phyloP scores from a whole-genome alignment of 1,139 yeast species.

The Candida sanyaensis region DNA sequence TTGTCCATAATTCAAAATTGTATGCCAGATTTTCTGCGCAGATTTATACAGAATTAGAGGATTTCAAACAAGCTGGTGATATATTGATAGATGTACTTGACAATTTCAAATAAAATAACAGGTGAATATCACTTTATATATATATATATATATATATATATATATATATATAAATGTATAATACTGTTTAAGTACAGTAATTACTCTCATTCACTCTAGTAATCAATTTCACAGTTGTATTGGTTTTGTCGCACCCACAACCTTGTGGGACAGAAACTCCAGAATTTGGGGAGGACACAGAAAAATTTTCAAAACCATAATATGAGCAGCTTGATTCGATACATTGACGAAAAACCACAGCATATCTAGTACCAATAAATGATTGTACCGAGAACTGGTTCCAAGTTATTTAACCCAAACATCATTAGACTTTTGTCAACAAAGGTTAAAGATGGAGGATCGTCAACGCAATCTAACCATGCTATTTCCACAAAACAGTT shows the following conservation, averaged over 20 bases:
- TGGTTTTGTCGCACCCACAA: too few relatives aligned
- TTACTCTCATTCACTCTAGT: too few relatives aligned
- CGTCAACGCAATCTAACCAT: constrained; percentile 45
- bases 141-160: too few relatives aligned
- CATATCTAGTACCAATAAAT: background rate
- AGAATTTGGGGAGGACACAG: too few relatives aligned
- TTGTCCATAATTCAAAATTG: constrained; percentile 39
- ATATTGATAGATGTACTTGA: constrained; percentile 16
- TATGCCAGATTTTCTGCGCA: constrained; percentile 61
- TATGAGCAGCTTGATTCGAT: too few relatives aligned
- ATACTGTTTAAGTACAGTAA: too few relatives aligned
- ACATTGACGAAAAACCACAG: background rate
- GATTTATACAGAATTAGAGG: constrained; percentile 56
- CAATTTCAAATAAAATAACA: background rate
- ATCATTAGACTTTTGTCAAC: constrained; percentile 3
- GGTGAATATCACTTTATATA: too few relatives aligned
- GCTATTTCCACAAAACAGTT: constrained; percentile 64
- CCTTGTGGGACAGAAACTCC: too few relatives aligned
- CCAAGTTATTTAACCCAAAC: background rate
- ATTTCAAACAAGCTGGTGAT: constrained; percentile 48
- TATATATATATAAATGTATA: too few relatives aligned
- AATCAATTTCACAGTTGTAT: too few relatives aligned
- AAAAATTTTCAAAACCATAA: too few relatives aligned
- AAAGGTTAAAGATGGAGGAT: constrained; percentile 13
- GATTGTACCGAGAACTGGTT: constrained; percentile 1